Percentiles rank a stretch among this genome's conserved stretches.
Evolutionary conservation across 495 filamentous ascomycete genomes (phyloP).

Genomic region (Neurospora africana): DNA sequence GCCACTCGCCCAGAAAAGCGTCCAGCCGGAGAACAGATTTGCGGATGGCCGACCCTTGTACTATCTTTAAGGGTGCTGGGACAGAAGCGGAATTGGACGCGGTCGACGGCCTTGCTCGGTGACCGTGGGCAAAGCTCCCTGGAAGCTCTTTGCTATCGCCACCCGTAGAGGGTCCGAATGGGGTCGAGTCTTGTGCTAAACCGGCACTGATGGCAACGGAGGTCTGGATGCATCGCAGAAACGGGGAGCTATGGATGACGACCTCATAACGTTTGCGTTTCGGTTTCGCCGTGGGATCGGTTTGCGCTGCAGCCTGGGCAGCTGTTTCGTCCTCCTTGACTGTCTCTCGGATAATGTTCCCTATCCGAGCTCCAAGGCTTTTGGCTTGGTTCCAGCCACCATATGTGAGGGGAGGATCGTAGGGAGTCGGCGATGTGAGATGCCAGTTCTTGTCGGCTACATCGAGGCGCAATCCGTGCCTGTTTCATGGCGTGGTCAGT

Average conservation of each 20-base stretch:
- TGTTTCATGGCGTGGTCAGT: conserved; percentile 21
- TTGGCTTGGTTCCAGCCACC: conserved; percentile 84
- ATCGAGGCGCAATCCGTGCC: conserved; percentile 88
- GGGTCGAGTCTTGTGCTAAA: conserved; percentile 53
- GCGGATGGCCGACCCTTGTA: conserved; percentile 13
- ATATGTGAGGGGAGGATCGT: conserved; percentile 92
- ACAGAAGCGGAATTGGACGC: background rate
- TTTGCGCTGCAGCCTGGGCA: conserved; percentile 9
- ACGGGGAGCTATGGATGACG: conserved; percentile 86
- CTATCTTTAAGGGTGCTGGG: background rate
- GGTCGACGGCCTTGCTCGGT: conserved; percentile 5
- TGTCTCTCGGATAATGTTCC: conserved; percentile 51
- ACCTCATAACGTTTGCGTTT: conserved; percentile 59
- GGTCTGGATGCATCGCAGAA: conserved; percentile 85
- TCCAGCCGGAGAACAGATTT: conserved; percentile 68
- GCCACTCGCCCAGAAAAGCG: conserved; percentile 91
- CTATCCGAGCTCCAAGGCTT: conserved; percentile 69
- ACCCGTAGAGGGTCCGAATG: conserved; percentile 20
- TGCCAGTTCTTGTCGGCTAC: conserved; percentile 93
- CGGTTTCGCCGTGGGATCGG: conserved; percentile 7
- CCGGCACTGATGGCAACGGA: conserved; percentile 83
- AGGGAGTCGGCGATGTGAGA: conserved; percentile 84
- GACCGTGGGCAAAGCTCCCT: background rate
- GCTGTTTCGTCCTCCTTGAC: conserved; percentile 28
- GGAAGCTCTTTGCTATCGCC: background rate